phyloP scores from a whole-genome alignment of 768 basidiomycete genomes.

The Peribolospora baueri region DNA sequence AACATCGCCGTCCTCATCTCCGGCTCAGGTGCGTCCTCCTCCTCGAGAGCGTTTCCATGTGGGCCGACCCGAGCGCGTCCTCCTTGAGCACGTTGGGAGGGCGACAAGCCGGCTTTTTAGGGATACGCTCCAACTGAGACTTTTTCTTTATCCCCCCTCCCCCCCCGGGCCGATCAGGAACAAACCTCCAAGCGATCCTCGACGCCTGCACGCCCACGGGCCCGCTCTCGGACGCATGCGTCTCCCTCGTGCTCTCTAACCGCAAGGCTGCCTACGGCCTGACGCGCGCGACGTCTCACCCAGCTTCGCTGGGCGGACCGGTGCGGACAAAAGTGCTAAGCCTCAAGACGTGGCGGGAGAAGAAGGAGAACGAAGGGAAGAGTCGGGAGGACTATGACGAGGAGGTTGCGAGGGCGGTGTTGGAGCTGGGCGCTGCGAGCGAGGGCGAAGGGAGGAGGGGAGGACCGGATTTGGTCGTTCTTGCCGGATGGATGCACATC shows the following conservation, averaged over 20 bases:
- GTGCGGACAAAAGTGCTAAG: conserved; percentile 64
- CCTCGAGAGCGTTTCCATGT: neutral
- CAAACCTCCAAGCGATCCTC: conserved; percentile 87
- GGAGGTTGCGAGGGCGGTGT: conserved; percentile 46
- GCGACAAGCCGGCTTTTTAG: neutral
- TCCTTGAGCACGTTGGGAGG: neutral
- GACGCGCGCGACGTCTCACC: conserved; percentile 36
- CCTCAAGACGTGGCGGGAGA: conserved; percentile 47
- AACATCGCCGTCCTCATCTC: conserved; percentile 36
- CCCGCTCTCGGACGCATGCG: conserved; percentile 42
- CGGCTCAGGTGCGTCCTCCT: conserved; percentile 29
- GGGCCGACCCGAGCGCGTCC: neutral
- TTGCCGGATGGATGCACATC: conserved; percentile 99
- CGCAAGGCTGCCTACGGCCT: conserved; percentile 77
- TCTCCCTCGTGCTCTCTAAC: conserved; percentile 71
- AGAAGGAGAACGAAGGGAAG: conserved; percentile 16
- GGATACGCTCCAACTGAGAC: neutral
- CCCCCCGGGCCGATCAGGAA: conserved; percentile 30
- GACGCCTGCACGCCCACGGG: conserved; percentile 43
- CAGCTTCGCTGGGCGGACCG: conserved; percentile 31
- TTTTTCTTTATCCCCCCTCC: neutral
- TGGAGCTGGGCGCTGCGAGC: conserved; percentile 21
- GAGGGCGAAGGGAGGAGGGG: neutral
- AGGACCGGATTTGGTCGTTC: conserved; percentile 60
- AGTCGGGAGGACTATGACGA: conserved; percentile 65